These are phyloP conservation scores for Rubia occidens DNA, from an alignment of 305 asterid species.

Conservation along the genomic window DNA sequence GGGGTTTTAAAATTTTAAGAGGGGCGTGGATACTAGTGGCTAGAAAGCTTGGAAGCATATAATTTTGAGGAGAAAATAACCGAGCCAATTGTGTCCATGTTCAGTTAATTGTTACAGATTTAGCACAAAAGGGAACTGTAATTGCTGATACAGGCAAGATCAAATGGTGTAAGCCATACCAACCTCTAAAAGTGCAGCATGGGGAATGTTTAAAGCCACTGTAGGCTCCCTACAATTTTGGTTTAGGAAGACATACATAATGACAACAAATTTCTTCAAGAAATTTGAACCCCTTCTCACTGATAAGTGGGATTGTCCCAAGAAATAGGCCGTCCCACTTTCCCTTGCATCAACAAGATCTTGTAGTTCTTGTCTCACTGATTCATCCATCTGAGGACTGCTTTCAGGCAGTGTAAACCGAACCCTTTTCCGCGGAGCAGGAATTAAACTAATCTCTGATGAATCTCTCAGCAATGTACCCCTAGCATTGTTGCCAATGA, in stretches of 20 bases:
- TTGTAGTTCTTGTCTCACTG: conserved; percentile 59
- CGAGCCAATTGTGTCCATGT: neutral
- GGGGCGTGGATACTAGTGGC: too few species aligned
- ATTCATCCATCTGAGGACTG: conserved; percentile 45
- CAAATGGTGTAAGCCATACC: conserved; percentile 53
- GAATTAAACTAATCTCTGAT: conserved; percentile 20
- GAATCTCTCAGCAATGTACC: conserved; percentile 25
- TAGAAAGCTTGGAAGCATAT: too few species aligned
- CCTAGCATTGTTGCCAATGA: conserved; percentile 22
- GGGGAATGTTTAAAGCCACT: conserved; percentile 69
- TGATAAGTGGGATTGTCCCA: conserved; percentile 67
- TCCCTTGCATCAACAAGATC: conserved; percentile 71
- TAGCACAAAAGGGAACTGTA: neutral
- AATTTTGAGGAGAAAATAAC: too few species aligned
- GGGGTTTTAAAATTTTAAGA: too few species aligned
- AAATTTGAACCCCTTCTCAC: conserved; percentile 58
- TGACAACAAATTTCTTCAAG: conserved; percentile 49
- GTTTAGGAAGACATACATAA: conserved; percentile 56
- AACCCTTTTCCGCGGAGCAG: conserved; percentile 35
- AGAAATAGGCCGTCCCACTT: conserved; percentile 73
- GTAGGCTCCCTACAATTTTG: conserved; percentile 71
- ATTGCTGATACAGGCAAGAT: neutral
- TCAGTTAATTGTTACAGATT: neutral
- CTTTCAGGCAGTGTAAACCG: conserved; percentile 45
- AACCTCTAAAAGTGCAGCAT: conserved; percentile 78